Percentiles rank a stretch among this genome's conserved stretches.
Conservation (phyloP, 2,329 filamentous ascomycete genomes). For the Lachnellula arida region DNA sequence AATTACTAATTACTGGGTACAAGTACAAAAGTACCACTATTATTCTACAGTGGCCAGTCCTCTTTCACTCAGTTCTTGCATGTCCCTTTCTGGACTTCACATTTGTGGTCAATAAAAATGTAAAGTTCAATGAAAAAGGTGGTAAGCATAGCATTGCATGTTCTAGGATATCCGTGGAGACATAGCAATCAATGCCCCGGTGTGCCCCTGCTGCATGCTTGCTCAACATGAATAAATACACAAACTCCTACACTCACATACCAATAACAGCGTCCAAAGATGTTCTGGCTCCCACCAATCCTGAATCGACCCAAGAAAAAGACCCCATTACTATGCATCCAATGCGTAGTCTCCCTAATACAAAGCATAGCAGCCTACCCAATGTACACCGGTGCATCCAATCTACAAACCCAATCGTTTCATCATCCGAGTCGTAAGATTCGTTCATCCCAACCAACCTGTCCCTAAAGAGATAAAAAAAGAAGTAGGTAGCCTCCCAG, state of each 20-base stretch:
- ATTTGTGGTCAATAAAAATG: too few relatives aligned
- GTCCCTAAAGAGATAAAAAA: conserved; percentile 17
- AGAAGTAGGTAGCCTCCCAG: conserved; percentile 2
- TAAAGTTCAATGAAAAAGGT: neutral
- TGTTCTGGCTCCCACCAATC: neutral
- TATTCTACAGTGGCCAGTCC: too few relatives aligned
- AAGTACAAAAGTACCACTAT: too few relatives aligned
- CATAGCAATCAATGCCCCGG: neutral
- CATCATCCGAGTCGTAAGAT: conserved; percentile 22
- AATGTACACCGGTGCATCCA: conserved; percentile 19
- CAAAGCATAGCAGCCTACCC: conserved; percentile 6
- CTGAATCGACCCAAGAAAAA: neutral
- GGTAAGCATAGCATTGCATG: neutral
- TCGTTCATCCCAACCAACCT: conserved; percentile 13
- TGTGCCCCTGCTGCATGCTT: neutral
- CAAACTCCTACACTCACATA: neutral
- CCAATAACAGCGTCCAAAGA: neutral
- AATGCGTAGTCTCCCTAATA: neutral
- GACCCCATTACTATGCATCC: conserved; percentile 2
- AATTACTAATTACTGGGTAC: too few relatives aligned
- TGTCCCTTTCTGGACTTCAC: too few relatives aligned
- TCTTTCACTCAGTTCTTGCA: too few relatives aligned
- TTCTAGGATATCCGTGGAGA: neutral
- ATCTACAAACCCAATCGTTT: conserved; percentile 23
- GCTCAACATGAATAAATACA: conserved; percentile 2